Evolutionary conservation across 2,329 filamentous ascomycete genomes (phyloP).

Genomic region (Calonectria naviculata): DNA sequence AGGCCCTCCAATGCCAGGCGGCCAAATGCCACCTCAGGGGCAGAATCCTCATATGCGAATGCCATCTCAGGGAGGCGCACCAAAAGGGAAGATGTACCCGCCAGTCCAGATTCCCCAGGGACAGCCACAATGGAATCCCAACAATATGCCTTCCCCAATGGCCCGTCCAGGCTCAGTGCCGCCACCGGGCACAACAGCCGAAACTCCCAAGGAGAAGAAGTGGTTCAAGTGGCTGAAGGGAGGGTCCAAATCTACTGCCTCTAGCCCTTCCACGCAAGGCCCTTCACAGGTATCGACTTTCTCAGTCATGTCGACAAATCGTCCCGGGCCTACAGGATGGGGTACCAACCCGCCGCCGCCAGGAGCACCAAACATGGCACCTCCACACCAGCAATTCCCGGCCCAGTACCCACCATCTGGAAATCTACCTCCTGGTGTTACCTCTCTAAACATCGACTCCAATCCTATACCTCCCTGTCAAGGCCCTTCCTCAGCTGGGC

Average conservation of each 20-base stretch:
- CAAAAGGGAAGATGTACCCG: slow-evolving; percentile 14
- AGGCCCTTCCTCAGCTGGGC: not conserved
- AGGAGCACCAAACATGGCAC: not conserved
- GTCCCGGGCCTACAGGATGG: not conserved
- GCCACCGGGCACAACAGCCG: not conserved
- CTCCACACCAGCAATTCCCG: not conserved
- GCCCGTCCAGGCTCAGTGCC: slow-evolving; percentile 33
- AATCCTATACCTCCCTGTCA: not conserved
- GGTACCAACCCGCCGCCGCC: not conserved
- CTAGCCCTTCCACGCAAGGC: not conserved
- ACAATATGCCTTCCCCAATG: slow-evolving; percentile 28
- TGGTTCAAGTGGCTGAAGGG: slow-evolving; percentile 42
- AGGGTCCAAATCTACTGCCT: slow-evolving; percentile 30
- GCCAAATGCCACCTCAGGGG: slow-evolving; percentile 16
- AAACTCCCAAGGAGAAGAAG: slow-evolving; percentile 37
- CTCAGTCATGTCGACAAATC: not conserved
- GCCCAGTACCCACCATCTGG: not conserved
- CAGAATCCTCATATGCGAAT: slow-evolving; percentile 8
- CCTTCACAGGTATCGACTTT: not conserved
- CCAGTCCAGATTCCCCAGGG: slow-evolving; percentile 20
- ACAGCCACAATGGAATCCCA: slow-evolving; percentile 28
- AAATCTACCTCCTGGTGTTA: not conserved
- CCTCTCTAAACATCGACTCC: not conserved
- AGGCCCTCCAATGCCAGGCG: slow-evolving; percentile 10
- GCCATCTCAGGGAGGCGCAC: slow-evolving; percentile 7